Conservation (phyloP, 2,329 filamentous ascomycete species). For the Fusarium palustre region DNA sequence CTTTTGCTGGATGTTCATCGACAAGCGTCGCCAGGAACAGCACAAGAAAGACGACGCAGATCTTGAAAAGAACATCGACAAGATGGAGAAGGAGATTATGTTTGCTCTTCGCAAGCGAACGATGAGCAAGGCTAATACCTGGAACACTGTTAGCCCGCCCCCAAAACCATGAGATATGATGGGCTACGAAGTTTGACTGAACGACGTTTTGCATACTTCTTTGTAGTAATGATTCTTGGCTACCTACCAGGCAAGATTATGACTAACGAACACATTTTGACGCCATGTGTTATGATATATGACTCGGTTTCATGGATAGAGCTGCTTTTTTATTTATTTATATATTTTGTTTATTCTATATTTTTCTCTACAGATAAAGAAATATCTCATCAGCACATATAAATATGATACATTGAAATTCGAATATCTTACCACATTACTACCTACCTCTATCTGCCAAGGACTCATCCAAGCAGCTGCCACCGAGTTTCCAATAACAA, state of each 20-base stretch:
- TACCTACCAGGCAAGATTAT: slow-evolving; percentile 14
- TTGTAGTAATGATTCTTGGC: slow-evolving; percentile 4
- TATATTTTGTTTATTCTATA: background rate
- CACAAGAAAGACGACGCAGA: slow-evolving; percentile 63
- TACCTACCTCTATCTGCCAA: background rate
- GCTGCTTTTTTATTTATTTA: background rate
- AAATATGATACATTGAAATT: slow-evolving; percentile 18
- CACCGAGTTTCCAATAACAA: background rate
- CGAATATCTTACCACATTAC: slow-evolving; percentile 16
- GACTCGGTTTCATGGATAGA: slow-evolving; percentile 24
- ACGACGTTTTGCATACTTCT: background rate
- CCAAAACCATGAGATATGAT: slow-evolving; percentile 35
- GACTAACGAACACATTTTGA: slow-evolving; percentile 35
- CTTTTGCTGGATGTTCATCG: slow-evolving; percentile 65
- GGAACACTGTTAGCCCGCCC: slow-evolving; percentile 57
- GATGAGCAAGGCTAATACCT: slow-evolving; percentile 67
- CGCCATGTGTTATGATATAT: slow-evolving; percentile 21
- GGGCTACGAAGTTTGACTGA: background rate
- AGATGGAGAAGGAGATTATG: slow-evolving; percentile 69
- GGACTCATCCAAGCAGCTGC: slow-evolving; percentile 1
- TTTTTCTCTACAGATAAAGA: no score
- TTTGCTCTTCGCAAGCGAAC: slow-evolving; percentile 66
- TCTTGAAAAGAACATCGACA: slow-evolving; percentile 66
- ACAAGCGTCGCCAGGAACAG: slow-evolving; percentile 61
- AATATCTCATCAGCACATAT: background rate